Conservation (phyloP, 225 moss, liverwort and hornwort species). For the Physcomitrellopsis africana region DNA sequence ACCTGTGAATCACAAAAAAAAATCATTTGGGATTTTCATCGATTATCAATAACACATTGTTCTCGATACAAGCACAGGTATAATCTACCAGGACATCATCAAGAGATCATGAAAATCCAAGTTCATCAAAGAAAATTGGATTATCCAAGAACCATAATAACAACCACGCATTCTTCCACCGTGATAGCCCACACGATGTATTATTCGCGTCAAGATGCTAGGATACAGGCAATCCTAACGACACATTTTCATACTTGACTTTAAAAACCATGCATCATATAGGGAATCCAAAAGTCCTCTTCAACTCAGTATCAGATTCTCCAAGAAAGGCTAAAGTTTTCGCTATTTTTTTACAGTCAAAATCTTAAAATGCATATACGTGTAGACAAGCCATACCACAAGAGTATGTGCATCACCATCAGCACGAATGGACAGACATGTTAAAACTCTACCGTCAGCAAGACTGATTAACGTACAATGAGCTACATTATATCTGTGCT, state of each 20-base stretch:
- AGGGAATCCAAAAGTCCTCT: background rate
- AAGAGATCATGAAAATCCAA: background rate
- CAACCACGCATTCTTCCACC: background rate
- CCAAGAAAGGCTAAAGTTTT: background rate
- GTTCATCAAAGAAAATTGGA: background rate
- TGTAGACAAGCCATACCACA: background rate
- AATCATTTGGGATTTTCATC: background rate
- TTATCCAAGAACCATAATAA: background rate
- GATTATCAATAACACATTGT: background rate
- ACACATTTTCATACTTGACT: background rate
- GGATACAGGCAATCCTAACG: background rate
- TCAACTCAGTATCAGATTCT: background rate
- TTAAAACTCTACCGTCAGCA: background rate
- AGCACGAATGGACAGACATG: background rate
- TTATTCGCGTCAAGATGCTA: background rate
- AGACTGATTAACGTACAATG: background rate
- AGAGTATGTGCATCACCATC: background rate
- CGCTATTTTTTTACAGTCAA: background rate
- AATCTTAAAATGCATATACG: too few relatives aligned
- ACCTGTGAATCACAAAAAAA: slow-evolving; percentile 45
- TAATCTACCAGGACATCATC: background rate
- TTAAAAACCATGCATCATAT: background rate
- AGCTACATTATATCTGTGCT: background rate
- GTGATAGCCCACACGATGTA: background rate
- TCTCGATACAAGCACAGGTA: background rate